Evolutionary conservation across 2,329 filamentous ascomycete species (phyloP).

Genomic region (Fusarium citri): DNA sequence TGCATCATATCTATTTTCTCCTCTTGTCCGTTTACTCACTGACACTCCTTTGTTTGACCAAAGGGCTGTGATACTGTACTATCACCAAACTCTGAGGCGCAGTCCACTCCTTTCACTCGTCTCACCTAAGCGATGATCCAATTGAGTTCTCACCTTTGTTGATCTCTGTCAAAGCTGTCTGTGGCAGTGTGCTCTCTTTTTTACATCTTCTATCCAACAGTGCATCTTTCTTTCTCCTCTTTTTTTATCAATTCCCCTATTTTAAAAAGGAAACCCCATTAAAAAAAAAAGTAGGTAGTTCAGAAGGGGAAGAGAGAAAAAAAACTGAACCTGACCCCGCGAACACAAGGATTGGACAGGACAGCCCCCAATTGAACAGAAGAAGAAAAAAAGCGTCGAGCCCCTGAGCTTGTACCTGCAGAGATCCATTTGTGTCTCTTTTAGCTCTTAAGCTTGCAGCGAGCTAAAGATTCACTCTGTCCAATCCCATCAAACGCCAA

Average conservation of each 20-base stretch:
- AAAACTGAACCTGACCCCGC: slow-evolving; percentile 30
- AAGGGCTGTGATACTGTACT: neutral
- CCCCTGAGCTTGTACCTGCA: slow-evolving; percentile 36
- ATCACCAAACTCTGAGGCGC: neutral
- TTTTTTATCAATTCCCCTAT: slow-evolving; percentile 20
- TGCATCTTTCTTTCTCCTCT: neutral
- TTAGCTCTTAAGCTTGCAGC: slow-evolving; percentile 8
- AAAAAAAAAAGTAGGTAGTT: neutral
- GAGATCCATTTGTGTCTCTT: neutral
- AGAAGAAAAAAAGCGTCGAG: slow-evolving; percentile 12
- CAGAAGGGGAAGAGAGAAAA: neutral
- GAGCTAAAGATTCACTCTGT: neutral
- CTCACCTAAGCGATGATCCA: slow-evolving; percentile 1
- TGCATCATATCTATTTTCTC: neutral
- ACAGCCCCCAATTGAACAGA: slow-evolving; percentile 21
- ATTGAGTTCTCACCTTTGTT: slow-evolving; percentile 1
- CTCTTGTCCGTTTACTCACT: neutral
- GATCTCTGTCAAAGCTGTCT: slow-evolving; percentile 8
- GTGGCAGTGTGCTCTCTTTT: slow-evolving; percentile 20
- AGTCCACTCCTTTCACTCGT: slow-evolving; percentile 17
- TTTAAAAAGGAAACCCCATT: slow-evolving; percentile 2
- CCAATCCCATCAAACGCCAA: neutral
- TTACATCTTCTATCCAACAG: neutral
- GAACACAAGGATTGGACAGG: neutral
- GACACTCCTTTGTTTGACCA: slow-evolving; percentile 1